Evolutionary conservation across 2,329 filamentous ascomycete genomes (phyloP).

Genomic region (Apiospora arundinis): DNA sequence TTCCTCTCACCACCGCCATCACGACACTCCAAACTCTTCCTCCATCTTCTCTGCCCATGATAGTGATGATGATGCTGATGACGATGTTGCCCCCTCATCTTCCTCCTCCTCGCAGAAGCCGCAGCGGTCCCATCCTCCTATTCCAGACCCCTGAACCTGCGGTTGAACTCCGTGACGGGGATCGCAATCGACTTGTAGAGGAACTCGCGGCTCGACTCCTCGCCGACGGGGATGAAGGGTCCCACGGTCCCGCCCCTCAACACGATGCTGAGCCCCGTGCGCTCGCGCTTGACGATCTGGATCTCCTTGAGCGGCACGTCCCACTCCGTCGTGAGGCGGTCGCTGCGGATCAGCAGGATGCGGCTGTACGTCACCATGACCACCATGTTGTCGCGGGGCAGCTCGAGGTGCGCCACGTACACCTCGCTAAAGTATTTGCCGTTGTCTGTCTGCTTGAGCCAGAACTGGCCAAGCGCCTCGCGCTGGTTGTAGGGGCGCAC

Average conservation of each 20-base stretch:
- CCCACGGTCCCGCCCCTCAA: constrained; percentile 91
- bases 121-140: constrained; percentile 26
- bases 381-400: constrained; percentile 86
- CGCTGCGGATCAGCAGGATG: constrained; percentile 89
- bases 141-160: constrained; percentile 58
- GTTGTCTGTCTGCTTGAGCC: constrained; percentile 98
- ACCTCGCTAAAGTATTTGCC: constrained; percentile 97
- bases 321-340: constrained; percentile 89
- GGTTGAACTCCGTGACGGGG: constrained; percentile 72
- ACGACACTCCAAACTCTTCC: neutral
- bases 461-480: constrained; percentile 95
- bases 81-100: neutral
- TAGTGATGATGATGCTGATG: neutral
- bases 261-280: constrained; percentile 89
- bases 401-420: constrained; percentile 95
- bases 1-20: neutral
- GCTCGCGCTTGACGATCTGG: constrained; percentile 95
- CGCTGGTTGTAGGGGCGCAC: constrained; percentile 94
- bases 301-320: constrained; percentile 95
- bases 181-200: constrained; percentile 70
- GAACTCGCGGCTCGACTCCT: constrained; percentile 74
- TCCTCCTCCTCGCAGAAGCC: neutral
- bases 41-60: neutral
- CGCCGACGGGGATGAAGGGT: constrained; percentile 92
- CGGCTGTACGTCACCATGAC: constrained; percentile 87